Conservation (phyloP, 2,329 filamentous ascomycete species). For the Ramularia endophylla region DNA sequence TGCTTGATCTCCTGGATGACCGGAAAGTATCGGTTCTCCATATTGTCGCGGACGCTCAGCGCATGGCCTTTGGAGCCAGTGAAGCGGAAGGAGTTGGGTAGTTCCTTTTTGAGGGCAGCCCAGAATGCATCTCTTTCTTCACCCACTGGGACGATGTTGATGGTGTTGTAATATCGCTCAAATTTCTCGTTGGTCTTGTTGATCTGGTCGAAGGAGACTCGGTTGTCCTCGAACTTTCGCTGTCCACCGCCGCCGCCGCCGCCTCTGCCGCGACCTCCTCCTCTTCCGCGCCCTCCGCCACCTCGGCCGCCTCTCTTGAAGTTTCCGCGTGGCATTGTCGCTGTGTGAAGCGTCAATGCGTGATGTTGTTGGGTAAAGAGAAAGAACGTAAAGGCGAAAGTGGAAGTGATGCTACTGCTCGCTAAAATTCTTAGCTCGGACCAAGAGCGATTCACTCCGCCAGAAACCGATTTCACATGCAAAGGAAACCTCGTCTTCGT, state of each 20-base stretch:
- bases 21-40: conserved; percentile 84
- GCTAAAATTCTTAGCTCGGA: too few relatives aligned
- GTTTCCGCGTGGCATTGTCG: conserved; percentile 15
- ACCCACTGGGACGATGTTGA: conserved; percentile 64
- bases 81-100: conserved; percentile 97
- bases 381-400: background rate
- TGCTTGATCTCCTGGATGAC: conserved; percentile 78
- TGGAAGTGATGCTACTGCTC: too few relatives aligned
- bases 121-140: conserved; percentile 78
- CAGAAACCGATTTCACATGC: too few relatives aligned
- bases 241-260: conserved; percentile 22
- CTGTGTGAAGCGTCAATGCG: conserved; percentile 2
- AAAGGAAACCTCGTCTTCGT: too few relatives aligned
- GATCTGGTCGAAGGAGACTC: conserved; percentile 53
- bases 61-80: conserved; percentile 94
- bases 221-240: conserved; percentile 26
- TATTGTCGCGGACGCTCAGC: conserved; percentile 80
- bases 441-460: too few relatives aligned
- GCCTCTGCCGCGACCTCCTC: conserved; percentile 18
- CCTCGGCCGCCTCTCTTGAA: conserved; percentile 14
- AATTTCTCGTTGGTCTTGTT: conserved; percentile 77
- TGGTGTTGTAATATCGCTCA: conserved; percentile 77
- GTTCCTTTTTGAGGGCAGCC: conserved; percentile 71
- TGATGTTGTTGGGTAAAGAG: background rate
- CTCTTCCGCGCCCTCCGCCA: conserved; percentile 18